Conservation (phyloP, 2,329 filamentous ascomycete genomes). For the Monosporascus sp. region DNA sequence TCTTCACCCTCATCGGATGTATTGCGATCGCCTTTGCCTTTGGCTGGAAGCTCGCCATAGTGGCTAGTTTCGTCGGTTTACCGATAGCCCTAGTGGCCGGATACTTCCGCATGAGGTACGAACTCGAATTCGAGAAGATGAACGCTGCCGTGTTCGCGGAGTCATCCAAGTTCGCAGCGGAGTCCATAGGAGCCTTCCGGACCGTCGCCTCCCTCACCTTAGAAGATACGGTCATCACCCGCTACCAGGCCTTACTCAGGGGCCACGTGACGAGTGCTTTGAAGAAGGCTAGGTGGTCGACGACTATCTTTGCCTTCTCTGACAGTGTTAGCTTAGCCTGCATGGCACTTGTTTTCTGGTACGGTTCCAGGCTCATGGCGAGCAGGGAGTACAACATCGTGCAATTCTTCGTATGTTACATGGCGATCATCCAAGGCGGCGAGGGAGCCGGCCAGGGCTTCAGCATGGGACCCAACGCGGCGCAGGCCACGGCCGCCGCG, state of each 20-base stretch:
- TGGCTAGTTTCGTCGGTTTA: constrained; percentile 57
- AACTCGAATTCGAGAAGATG: constrained; percentile 64
- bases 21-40: constrained; percentile 64
- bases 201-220: constrained; percentile 68
- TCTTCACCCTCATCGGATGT: constrained; percentile 61
- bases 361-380: constrained; percentile 55
- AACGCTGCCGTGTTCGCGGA: constrained; percentile 63
- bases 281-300: constrained; percentile 55
- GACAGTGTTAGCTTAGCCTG: constrained; percentile 61
- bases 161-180: constrained; percentile 69
- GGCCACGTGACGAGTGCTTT: constrained; percentile 56
- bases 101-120: constrained; percentile 50
- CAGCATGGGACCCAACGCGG: constrained; percentile 60
- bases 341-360: constrained; percentile 62
- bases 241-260: constrained; percentile 55
- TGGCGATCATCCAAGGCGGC: constrained; percentile 62
- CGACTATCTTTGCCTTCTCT: constrained; percentile 62
- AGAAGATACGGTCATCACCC: constrained; percentile 57
- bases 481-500: constrained; percentile 53
- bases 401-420: constrained; percentile 54
- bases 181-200: constrained; percentile 68
- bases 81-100: constrained; percentile 43
- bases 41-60: constrained; percentile 71
- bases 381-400: constrained; percentile 41
- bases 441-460: constrained; percentile 64